Conservation (phyloP, 1,284 basidiomycete species). For the Cryptococcus neoformans region DNA sequence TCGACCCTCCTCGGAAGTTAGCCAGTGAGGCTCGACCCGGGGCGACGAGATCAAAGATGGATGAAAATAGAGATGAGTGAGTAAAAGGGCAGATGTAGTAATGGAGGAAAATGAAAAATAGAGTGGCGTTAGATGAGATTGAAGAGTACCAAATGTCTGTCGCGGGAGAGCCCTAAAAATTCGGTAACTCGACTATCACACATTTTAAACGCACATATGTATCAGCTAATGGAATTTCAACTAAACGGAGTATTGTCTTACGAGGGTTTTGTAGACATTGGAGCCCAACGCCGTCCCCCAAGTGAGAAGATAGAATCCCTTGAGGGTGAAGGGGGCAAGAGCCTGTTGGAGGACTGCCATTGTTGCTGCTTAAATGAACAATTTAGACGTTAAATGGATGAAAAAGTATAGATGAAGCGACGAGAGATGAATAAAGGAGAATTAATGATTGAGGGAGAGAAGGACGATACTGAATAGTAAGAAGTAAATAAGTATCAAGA, state of each 20-base stretch:
- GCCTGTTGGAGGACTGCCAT: conserved; percentile 29
- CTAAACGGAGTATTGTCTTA: conserved; percentile 21
- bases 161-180: conserved; percentile 50
- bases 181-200: conserved; percentile 26
- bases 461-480: background rate
- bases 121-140: conserved; percentile 68
- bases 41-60: conserved; percentile 55
- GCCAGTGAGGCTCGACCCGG: conserved; percentile 47
- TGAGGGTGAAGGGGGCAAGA: conserved; percentile 46
- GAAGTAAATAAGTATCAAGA: background rate
- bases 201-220: conserved; percentile 5
- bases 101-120: conserved; percentile 66
- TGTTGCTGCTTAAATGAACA: background rate
- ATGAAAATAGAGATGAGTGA: conserved; percentile 63
- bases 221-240: background rate
- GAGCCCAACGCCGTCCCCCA: conserved; percentile 48
- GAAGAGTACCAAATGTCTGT: conserved; percentile 70
- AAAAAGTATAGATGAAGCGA: background rate
- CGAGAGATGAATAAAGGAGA: no score
- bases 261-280: conserved; percentile 44
- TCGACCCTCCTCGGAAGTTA: conserved; percentile 60
- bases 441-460: background rate
- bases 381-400: background rate
- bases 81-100: conserved; percentile 59
- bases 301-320: conserved; percentile 49